A percentile compares a stretch with the other conserved stretches of the same genome.
Conservation (phyloP, 129 eudicot species). For the Centaurea solstitialis region DNA sequence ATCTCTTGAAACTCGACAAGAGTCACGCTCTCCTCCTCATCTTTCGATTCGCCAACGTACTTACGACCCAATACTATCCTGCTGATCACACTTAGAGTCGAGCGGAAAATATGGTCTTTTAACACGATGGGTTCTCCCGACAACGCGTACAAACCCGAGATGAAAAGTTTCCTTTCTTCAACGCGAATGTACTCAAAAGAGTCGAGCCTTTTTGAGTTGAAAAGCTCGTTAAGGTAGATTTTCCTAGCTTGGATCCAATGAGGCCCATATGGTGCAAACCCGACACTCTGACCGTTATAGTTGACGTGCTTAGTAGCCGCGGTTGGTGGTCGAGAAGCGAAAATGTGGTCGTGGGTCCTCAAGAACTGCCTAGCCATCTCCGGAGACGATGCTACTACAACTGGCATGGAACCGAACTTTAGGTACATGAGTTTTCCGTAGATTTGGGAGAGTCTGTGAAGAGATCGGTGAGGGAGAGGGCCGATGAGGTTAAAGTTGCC, state of each 20-base stretch:
- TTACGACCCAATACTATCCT: constrained; percentile 41
- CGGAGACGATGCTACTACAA: constrained; percentile 50
- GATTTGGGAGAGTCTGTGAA: constrained; percentile 45
- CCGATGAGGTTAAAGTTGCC: constrained; percentile 56
- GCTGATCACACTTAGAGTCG: constrained; percentile 26
- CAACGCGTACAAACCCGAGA: constrained; percentile 10
- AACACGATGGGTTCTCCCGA: constrained; percentile 21
- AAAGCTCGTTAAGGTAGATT: constrained; percentile 41
- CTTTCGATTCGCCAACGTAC: constrained; percentile 28
- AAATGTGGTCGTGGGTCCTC: constrained; percentile 33
- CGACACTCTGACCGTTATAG: constrained; percentile 35
- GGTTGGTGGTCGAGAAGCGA: constrained; percentile 47
- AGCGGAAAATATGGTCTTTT: constrained; percentile 21
- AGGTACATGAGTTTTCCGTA: constrained; percentile 49
- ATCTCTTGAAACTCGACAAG: constrained; percentile 38
- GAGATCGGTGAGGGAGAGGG: constrained; percentile 49
- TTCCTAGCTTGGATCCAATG: constrained; percentile 48
- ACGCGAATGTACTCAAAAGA: constrained; percentile 30
- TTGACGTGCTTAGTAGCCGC: constrained; percentile 46
- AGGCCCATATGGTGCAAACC: constrained; percentile 45
- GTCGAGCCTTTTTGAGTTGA: constrained; percentile 27
- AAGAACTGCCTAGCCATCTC: constrained; percentile 48
- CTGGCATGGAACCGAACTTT: constrained; percentile 37
- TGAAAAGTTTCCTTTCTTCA: constrained; percentile 25
- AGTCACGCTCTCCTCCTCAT: constrained; percentile 7